phyloP scores from a whole-genome alignment of 202 grass and related monocot genomes.

The Thinopyrum obtusiflorum region DNA sequence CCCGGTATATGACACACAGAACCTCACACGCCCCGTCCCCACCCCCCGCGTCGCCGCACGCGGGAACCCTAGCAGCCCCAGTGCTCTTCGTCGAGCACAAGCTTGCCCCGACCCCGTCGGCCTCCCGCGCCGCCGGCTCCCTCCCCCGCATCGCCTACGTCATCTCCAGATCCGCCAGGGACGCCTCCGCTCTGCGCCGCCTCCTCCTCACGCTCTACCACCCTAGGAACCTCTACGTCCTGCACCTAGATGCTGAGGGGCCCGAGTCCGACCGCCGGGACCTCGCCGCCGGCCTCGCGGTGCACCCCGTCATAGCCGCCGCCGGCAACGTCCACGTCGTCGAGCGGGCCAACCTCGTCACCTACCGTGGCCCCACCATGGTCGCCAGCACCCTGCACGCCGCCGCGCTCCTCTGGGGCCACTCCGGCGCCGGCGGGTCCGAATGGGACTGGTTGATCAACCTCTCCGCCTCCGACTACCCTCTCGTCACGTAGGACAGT shows the following conservation, averaged over 20 bases:
- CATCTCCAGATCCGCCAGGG: slow-evolving; percentile 69
- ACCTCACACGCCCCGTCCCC: too few relatives aligned
- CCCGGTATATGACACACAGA: too few relatives aligned
- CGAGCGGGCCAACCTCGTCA: slow-evolving; percentile 68
- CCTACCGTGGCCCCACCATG: slow-evolving; percentile 84
- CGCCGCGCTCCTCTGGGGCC: slow-evolving; percentile 55
- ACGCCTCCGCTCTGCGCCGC: slow-evolving; percentile 55
- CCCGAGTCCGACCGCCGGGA: slow-evolving; percentile 42
- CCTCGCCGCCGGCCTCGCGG: slow-evolving; percentile 35
- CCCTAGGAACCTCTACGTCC: slow-evolving; percentile 67
- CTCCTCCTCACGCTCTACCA: slow-evolving; percentile 74
- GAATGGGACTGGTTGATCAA: slow-evolving; percentile 92
- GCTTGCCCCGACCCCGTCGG: slow-evolving; percentile 22
- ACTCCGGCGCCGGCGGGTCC: slow-evolving; percentile 16
- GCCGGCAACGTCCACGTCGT: slow-evolving; percentile 63
- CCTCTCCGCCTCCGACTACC: slow-evolving; percentile 85
- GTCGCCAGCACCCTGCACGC: slow-evolving; percentile 82
- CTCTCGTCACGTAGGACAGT: slow-evolving; percentile 85
- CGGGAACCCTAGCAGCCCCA: too few relatives aligned
- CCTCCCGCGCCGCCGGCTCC: neutral
- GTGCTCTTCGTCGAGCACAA: slow-evolving; percentile 57
- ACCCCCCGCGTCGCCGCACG: too few relatives aligned
- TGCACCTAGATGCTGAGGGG: slow-evolving; percentile 78
- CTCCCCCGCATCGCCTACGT: slow-evolving; percentile 61
- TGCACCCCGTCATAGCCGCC: slow-evolving; percentile 34